Base-by-base conservation (phyloP, 1,284 basidiomycete species). In the Fomitopsis betulina region DNA sequence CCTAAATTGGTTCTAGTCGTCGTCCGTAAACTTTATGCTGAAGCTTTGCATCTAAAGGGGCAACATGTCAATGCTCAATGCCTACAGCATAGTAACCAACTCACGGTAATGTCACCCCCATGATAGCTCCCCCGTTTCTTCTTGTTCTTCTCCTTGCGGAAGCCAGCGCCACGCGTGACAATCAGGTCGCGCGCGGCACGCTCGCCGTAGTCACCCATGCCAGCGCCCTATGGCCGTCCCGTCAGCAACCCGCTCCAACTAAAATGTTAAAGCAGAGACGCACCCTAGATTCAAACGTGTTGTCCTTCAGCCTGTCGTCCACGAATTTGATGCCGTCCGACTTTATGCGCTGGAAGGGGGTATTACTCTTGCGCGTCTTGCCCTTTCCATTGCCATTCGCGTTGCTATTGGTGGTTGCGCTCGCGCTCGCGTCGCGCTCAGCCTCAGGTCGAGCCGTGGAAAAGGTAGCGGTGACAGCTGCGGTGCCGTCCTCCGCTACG, bases 121-220 rank as follows among this genome's bases (percentile, higher is more conserved):
- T 84, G 84, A 73, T 97, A 96, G 63, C 89, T 93, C 3, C 95
- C 96, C 65, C 91, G 81, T 78, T 99, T 98, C 79, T 98, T 98
- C 85, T 99, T 99, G 79, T 98, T 98, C 79, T 99, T 98, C 79
- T 98, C 96, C 75, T 98, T 99, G 56, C 94, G 85, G 80, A 99
- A 99, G 8, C 93, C 93, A 52, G 91, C 91, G 12, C 96, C 96
- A 6, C 94, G 84, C 2, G 96, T 98, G 23, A 96, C 91, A 64
- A 97, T 91, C 60, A 99, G 77, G 74, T 98, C 96, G 51, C 83
- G 80, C 60, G 87, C 86, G 0, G 96, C 96, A 57, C 82, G 83
- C 19, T 88, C 89, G 33, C 96, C 96, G 69, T 97, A 99, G 70
- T 98, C 96, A 63, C 87, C 88, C 21, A 66, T 65, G 3, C 80